Base-by-base conservation (phyloP, 2,329 filamentous ascomycete species). In the Sarocladium strictum region DNA sequence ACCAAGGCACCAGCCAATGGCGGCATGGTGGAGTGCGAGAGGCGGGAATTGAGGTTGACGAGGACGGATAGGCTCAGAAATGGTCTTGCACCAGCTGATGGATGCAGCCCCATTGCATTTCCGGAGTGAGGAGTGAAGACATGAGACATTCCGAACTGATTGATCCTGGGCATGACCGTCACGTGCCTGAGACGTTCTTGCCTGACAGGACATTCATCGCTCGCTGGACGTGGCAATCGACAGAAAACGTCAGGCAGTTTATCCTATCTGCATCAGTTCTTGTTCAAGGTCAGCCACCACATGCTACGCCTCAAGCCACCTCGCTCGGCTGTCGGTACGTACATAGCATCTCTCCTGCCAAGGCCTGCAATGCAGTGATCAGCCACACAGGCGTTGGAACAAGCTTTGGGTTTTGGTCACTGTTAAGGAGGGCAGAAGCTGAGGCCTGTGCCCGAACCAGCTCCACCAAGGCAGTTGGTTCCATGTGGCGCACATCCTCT, bases 1-100 rank as follows among this genome's bases (percentile, higher is more conserved):
- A 51, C 21, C 47, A 33, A 29, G 47, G n/a, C 43, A 17, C 43
- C 29, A 17, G 43, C 43, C 43, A 47, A 47, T 47, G 43, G 24
- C 21, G 23, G 12, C 14, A 27, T 10, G 23, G n/a, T 27, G 17
- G 43, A 47, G 15, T 7, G 23, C 43, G n/a, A 43, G 12, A 26
- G 29, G 43, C 29, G 43, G 43, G 24, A 47, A 47, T 47, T 12
- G 21, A 3, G 29, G 10, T 29, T 12, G 43, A 27, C 43, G 15
- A 47, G 24, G 43, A 9, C 29, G 43, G 24, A 47, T 27, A 47
- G 29, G 43, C 43, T 29, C 43, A 11, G 43, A 29, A 47, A 17
- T 29, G n/a, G n/a, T n/a, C n/a, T n/a, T n/a, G n/a, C n/a, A n/a
- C n/a, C n/a, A n/a, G n/a, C n/a, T n/a, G n/a, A n/a, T n/a, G n/a